Evolutionary conservation across 495 filamentous ascomycete genomes (phyloP).

Genomic region (Podospora anserina): DNA sequence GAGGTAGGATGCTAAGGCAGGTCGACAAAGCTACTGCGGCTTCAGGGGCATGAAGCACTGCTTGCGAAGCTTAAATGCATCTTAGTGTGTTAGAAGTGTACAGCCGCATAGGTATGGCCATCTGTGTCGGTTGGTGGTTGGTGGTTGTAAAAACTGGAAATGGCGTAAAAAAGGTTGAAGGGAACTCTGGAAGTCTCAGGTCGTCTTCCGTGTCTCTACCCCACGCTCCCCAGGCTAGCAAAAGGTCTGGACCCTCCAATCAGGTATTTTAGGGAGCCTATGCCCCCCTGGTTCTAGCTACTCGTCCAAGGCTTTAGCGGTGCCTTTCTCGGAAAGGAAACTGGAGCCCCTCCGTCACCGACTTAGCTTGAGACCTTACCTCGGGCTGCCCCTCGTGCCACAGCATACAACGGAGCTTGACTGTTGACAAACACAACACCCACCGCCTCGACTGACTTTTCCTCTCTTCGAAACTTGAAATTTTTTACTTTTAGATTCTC

Average conservation of each 20-base stretch:
- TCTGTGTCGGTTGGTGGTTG: not conserved
- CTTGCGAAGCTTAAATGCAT: not conserved
- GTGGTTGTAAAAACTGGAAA: not conserved
- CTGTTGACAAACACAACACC: not conserved
- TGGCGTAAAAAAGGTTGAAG: not conserved
- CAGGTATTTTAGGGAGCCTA: constrained; percentile 1
- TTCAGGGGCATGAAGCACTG: not conserved
- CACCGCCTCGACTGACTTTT: not conserved
- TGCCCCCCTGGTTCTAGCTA: constrained; percentile 6
- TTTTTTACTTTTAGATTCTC: not conserved
- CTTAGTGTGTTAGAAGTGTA: not conserved
- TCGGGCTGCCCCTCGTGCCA: constrained; percentile 12
- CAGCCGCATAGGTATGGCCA: not conserved
- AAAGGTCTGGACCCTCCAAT: constrained; percentile 1
- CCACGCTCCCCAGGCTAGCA: not conserved
- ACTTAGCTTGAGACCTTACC: not conserved
- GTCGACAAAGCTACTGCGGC: not conserved
- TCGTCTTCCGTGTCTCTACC: no score
- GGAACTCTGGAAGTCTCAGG: not conserved
- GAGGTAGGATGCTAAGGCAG: not conserved
- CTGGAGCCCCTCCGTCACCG: constrained; percentile 4
- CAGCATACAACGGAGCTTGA: not conserved
- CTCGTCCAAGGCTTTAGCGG: not conserved
- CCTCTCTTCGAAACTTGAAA: not conserved
- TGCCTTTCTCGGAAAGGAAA: not conserved